Percentiles rank a stretch among this genome's conserved stretches.
Conservation (phyloP, 2,329 filamentous ascomycete genomes). For the Neofusicoccum ribis region DNA sequence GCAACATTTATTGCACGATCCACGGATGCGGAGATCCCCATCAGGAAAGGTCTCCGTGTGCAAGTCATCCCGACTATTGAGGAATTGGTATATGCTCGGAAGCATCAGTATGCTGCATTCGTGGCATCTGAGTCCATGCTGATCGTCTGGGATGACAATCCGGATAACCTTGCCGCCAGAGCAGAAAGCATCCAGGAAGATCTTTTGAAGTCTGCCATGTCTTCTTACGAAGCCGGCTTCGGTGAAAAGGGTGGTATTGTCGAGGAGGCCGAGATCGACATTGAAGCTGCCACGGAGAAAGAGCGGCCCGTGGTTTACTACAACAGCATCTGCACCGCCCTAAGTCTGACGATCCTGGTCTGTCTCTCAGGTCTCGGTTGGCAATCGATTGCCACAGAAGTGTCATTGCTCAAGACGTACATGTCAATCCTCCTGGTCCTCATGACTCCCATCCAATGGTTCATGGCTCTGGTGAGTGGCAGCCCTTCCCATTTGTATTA, state of each 20-base stretch:
- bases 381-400: constrained; percentile 68
- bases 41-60: constrained; percentile 74
- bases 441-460: constrained; percentile 70
- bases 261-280: constrained; percentile 62
- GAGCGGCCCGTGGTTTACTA: constrained; percentile 66
- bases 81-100: constrained; percentile 69
- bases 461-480: constrained; percentile 65
- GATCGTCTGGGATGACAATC: constrained; percentile 81
- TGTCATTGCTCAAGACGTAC: constrained; percentile 64
- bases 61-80: constrained; percentile 73
- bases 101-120: constrained; percentile 80
- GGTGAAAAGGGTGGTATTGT: constrained; percentile 52
- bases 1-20: constrained; percentile 13
- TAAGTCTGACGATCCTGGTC: constrained; percentile 67
- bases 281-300: constrained; percentile 69
- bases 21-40: constrained; percentile 63
- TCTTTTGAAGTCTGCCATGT: constrained; percentile 77
- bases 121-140: constrained; percentile 69
- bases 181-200: constrained; percentile 73
- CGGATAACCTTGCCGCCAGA: constrained; percentile 67
- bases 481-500: neutral
- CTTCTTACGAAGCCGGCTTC: constrained; percentile 55
- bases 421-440: constrained; percentile 64
- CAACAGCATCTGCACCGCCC: constrained; percentile 67
- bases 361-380: constrained; percentile 69